phyloP scores from a whole-genome alignment of 2,329 filamentous ascomycete genomes.

The Fusarium bactridioides region DNA sequence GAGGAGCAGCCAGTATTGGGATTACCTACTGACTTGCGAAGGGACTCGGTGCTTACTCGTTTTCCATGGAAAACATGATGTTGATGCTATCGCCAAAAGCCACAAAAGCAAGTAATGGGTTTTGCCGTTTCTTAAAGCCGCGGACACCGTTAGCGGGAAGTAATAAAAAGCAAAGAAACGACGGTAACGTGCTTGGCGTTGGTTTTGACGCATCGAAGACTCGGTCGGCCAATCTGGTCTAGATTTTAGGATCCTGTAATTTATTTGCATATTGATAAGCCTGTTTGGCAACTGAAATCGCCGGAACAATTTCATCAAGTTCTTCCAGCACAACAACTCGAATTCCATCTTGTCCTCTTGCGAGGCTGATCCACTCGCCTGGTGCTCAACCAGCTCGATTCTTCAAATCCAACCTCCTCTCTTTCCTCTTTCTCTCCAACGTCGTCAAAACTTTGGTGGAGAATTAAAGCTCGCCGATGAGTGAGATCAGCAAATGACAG shows the following conservation, averaged over 20 bases:
- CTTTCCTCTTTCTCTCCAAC: slow-evolving; percentile 15
- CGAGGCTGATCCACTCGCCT: neutral
- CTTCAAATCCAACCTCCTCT: slow-evolving; percentile 10
- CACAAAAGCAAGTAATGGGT: neutral
- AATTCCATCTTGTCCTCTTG: neutral
- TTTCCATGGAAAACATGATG: neutral
- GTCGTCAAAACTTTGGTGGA: slow-evolving; percentile 25
- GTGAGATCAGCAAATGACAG: slow-evolving; percentile 26
- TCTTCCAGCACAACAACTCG: neutral
- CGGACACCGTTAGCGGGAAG: neutral
- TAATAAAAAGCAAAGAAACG: slow-evolving; percentile 8
- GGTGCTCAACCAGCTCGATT: slow-evolving; percentile 23
- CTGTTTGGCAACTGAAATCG: neutral
- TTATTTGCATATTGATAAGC: neutral
- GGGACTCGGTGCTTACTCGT: neutral
- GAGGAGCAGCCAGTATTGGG: slow-evolving; percentile 9
- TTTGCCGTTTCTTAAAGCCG: neutral
- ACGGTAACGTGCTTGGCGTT: neutral
- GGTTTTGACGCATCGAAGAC: neutral
- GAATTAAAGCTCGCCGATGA: slow-evolving; percentile 15
- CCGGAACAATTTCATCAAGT: neutral
- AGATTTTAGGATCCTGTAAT: neutral
- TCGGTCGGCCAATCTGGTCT: slow-evolving; percentile 9
- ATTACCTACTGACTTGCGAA: neutral
- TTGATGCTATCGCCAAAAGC: neutral